A percentile compares a stretch with the other conserved stretches of the same genome.
Evolutionary conservation across 225 moss, liverwort and hornwort genomes (phyloP).

Genomic region (Sphagnum tenellum): DNA sequence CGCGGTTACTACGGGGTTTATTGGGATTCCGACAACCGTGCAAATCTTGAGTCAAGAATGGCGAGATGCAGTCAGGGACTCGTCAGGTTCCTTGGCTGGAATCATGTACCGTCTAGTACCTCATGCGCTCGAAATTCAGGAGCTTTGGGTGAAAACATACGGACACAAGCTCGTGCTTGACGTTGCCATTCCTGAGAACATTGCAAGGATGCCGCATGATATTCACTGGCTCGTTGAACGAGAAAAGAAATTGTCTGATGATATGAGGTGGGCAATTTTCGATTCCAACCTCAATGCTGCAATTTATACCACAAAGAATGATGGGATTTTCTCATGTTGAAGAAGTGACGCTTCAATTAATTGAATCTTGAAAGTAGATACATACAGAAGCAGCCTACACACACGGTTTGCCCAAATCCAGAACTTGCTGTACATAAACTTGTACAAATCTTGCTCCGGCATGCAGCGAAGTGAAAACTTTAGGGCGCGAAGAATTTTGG

Average conservation of each 20-base stretch:
- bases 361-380: too few species aligned
- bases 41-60: constrained; percentile 59
- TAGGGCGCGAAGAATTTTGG: too few species aligned
- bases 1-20: constrained; percentile 59
- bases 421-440: too few species aligned
- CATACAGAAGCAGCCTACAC: too few species aligned
- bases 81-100: constrained; percentile 22
- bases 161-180: constrained; percentile 39
- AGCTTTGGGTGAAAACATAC: constrained; percentile 41
- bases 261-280: constrained; percentile 27
- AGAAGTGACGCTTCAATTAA: too few species aligned
- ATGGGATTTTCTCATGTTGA: too few species aligned
- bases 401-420: too few species aligned
- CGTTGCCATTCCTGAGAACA: constrained; percentile 33
- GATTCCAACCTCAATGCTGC: too few species aligned
- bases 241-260: constrained; percentile 44
- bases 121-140: constrained; percentile 55
- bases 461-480: too few species aligned
- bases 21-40: constrained; percentile 22
- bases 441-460: too few species aligned
- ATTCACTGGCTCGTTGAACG: constrained; percentile 30
- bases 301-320: too few species aligned
- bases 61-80: constrained; percentile 48
- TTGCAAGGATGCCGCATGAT: constrained; percentile 36
- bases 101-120: constrained; percentile 54